Evolutionary conservation across 164 flowering plant genomes (phyloP).

Genomic region (Aristolochia fimbriata): DNA sequence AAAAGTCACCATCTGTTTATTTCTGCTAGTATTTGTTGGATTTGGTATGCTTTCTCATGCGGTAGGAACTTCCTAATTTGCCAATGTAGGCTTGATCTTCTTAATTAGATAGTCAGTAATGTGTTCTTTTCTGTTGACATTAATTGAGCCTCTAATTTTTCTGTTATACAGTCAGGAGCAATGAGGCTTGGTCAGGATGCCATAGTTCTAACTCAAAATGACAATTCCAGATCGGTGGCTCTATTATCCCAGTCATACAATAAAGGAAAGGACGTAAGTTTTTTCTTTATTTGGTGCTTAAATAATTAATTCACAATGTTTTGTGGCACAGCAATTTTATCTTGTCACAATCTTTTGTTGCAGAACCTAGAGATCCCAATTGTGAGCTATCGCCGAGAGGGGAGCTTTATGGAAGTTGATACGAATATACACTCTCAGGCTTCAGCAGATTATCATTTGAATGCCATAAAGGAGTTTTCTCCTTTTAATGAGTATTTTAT

Average conservation of each 20-base stretch:
- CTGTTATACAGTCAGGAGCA: constrained; percentile 40
- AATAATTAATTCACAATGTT: not conserved
- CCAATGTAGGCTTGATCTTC: too few species aligned
- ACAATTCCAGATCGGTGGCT: constrained; percentile 51
- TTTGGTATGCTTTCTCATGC: too few species aligned
- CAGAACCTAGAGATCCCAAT: constrained; percentile 55
- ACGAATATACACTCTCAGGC: constrained; percentile 27
- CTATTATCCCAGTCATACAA: constrained; percentile 54
- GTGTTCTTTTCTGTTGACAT: not conserved
- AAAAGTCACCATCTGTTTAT: too few species aligned
- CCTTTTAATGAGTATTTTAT: constrained; percentile 50
- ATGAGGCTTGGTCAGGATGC: constrained; percentile 54
- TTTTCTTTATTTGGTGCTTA: not conserved
- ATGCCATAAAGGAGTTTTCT: constrained; percentile 42
- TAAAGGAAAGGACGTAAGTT: constrained; percentile 40
- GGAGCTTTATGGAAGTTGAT: constrained; percentile 41
- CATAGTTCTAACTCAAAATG: constrained; percentile 45
- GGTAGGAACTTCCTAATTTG: too few species aligned
- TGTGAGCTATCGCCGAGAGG: constrained; percentile 35
- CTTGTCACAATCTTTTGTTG: constrained; percentile 6
- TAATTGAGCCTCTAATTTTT: not conserved
- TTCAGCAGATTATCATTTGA: constrained; percentile 28
- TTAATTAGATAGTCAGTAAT: not conserved
- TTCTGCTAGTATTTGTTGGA: too few species aligned
- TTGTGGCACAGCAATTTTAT: not conserved